Evolutionary conservation across 2,329 filamentous ascomycete genomes (phyloP).

Genomic region (Davidsoniella virescens): DNA sequence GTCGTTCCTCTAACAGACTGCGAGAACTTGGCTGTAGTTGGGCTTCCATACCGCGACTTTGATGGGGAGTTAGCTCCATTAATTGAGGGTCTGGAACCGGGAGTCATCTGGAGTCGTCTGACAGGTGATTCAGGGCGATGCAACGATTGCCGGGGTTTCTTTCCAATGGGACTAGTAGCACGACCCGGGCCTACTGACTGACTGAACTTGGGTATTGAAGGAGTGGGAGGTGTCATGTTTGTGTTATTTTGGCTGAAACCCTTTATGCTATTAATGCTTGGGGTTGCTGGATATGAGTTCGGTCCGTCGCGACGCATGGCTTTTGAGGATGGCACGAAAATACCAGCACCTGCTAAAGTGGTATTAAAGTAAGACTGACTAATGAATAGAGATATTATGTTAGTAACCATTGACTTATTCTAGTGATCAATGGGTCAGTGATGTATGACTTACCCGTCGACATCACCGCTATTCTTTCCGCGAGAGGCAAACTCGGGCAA

Average conservation of each 20-base stretch:
- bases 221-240: conserved; percentile 47
- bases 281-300: conserved; percentile 46
- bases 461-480: conserved; percentile 92
- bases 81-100: conserved; percentile 37
- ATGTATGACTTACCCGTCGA: conserved; percentile 57
- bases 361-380: conserved; percentile 71
- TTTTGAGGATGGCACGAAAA: conserved; percentile 80
- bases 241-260: conserved; percentile 39
- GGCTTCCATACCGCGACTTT: conserved; percentile 42
- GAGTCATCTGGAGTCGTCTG: conserved; percentile 49
- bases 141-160: conserved; percentile 53
- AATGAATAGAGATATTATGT: conserved; percentile 10
- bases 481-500: conserved; percentile 60
- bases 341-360: conserved; percentile 62
- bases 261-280: conserved; percentile 39
- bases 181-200: conserved; percentile 69
- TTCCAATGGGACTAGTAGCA: conserved; percentile 53
- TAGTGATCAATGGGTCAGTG: background rate
- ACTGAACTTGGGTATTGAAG: conserved; percentile 63
- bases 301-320: conserved; percentile 51
- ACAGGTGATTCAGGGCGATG: conserved; percentile 77
- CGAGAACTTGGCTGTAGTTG: conserved; percentile 34
- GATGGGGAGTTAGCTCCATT: conserved; percentile 26
- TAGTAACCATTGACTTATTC: conserved; percentile 4
- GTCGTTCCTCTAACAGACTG: conserved; percentile 46